phyloP scores from a whole-genome alignment of 176 grass and related monocot genomes.

The Phyllostachys edulis region DNA sequence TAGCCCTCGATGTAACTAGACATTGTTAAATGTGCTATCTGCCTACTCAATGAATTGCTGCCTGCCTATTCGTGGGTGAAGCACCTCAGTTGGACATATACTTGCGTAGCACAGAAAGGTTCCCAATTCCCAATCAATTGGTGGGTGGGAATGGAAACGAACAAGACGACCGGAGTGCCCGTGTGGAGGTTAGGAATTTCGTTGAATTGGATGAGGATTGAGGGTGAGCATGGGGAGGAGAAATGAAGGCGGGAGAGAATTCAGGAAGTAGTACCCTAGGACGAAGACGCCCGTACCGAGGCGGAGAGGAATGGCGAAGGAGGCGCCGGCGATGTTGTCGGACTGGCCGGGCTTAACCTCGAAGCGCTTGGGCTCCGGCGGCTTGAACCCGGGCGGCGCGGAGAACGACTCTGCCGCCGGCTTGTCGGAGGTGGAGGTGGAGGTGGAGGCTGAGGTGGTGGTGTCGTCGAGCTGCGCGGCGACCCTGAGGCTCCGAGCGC shows the following conservation, averaged over 20 bases:
- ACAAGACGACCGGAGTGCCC: too few relatives aligned
- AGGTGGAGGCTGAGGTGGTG: background rate
- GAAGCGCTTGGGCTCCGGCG: slow-evolving; percentile 70
- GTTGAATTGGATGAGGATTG: background rate
- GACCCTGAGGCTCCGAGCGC: background rate
- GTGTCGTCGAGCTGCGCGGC: slow-evolving; percentile 44
- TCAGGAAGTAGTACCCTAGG: slow-evolving; percentile 47
- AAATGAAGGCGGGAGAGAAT: background rate
- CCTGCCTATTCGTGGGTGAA: background rate
- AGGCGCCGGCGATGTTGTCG: slow-evolving; percentile 56
- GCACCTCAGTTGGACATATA: background rate
- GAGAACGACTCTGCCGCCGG: slow-evolving; percentile 13
- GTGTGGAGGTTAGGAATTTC: too few relatives aligned
- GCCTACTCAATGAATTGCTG: too few relatives aligned
- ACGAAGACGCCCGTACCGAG: slow-evolving; percentile 70
- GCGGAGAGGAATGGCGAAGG: slow-evolving; percentile 75
- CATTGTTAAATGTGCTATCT: background rate
- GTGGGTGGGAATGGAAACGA: background rate
- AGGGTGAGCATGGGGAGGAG: background rate
- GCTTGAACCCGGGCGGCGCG: slow-evolving; percentile 60
- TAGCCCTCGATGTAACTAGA: background rate
- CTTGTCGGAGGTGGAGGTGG: slow-evolving; percentile 5
- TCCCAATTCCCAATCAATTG: background rate
- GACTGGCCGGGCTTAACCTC: slow-evolving; percentile 56
- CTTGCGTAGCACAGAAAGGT: background rate